phyloP scores from a whole-genome alignment of 2,329 filamentous ascomycete genomes.

The Apiospora rasikravindrae region DNA sequence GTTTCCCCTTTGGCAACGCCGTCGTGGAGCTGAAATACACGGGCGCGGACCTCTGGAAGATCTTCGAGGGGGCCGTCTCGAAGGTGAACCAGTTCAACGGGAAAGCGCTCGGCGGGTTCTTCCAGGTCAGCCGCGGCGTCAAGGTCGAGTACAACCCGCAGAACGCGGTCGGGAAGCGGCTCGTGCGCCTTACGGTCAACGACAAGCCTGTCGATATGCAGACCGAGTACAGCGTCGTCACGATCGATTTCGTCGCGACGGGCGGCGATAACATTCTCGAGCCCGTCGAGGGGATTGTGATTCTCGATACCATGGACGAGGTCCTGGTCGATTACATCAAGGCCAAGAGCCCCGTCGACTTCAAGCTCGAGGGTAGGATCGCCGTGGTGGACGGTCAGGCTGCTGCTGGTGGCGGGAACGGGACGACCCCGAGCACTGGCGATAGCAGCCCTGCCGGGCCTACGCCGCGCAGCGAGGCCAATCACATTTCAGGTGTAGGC shows the following conservation, averaged over 20 bases:
- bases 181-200: constrained; percentile 58
- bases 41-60: constrained; percentile 59
- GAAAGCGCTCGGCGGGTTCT: constrained; percentile 59
- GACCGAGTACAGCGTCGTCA: constrained; percentile 61
- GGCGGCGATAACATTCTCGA: constrained; percentile 67
- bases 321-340: constrained; percentile 55
- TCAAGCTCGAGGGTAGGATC: constrained; percentile 55
- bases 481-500: neutral
- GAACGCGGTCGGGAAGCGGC: constrained; percentile 52
- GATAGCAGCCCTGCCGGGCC: neutral
- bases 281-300: constrained; percentile 41
- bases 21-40: constrained; percentile 61
- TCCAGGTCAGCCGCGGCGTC: constrained; percentile 65
- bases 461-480: neutral
- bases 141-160: constrained; percentile 62
- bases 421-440: neutral
- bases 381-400: constrained; percentile 34
- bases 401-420: neutral
- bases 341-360: constrained; percentile 53
- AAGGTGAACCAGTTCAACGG: constrained; percentile 60
- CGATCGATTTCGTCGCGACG: constrained; percentile 66
- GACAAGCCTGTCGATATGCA: constrained; percentile 52
- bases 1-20: constrained; percentile 70
- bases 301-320: constrained; percentile 56
- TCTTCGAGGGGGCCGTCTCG: constrained; percentile 64